A percentile compares a stretch with the other conserved stretches of the same genome.
Conservation (phyloP, 1,284 basidiomycete genomes). For the Cutaneotrichosporon sp. region DNA sequence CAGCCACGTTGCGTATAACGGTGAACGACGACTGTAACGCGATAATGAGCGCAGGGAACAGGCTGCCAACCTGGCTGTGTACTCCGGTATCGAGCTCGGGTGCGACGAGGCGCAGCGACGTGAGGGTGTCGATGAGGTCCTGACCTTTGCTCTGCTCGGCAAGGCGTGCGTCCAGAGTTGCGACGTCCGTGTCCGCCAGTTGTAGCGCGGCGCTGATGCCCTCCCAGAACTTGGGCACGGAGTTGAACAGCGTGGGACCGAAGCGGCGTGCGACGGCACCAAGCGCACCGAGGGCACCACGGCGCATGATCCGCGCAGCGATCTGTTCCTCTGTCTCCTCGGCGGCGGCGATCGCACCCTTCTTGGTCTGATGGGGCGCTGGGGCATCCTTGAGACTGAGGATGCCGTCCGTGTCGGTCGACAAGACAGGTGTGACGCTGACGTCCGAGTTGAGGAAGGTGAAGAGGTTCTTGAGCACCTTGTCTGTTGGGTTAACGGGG, state of each 20-base stretch:
- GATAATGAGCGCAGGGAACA: constrained; percentile 73
- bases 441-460: constrained; percentile 94
- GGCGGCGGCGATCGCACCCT: constrained; percentile 43
- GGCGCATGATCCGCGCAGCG: constrained; percentile 57
- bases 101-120: constrained; percentile 79
- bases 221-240: constrained; percentile 89
- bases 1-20: constrained; percentile 83
- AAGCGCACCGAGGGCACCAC: constrained; percentile 85
- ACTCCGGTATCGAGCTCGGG: constrained; percentile 72
- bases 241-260: constrained; percentile 68
- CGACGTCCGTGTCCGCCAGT: background rate
- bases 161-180: constrained; percentile 15
- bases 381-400: constrained; percentile 63
- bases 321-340: constrained; percentile 56
- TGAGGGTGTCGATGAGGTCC: constrained; percentile 88
- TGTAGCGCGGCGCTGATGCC: constrained; percentile 76
- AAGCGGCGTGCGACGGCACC: constrained; percentile 75
- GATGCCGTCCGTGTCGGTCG: constrained; percentile 68
- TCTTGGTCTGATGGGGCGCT: constrained; percentile 52
- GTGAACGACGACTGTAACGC: constrained; percentile 81
- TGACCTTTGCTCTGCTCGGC: constrained; percentile 65
- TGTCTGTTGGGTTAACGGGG: constrained; percentile 67
- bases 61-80: constrained; percentile 63
- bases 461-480: constrained; percentile 96
- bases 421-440: constrained; percentile 84